A percentile compares a stretch with the other conserved stretches of the same genome.
Conservation (phyloP, 805 yeast genomes). For the Isabelozyma pseudorhagii region DNA sequence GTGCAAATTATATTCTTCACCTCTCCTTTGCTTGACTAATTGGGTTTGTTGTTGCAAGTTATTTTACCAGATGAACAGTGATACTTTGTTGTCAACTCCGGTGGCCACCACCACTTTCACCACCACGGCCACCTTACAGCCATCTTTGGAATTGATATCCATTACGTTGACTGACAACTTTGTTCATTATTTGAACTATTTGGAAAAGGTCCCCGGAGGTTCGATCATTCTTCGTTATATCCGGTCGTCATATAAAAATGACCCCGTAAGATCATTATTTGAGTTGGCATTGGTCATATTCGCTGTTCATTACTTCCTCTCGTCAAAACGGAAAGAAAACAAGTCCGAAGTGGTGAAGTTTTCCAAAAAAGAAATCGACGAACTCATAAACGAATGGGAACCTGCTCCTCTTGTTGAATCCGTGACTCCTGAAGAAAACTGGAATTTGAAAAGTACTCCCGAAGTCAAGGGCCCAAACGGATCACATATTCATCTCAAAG, state of each 20-base stretch:
- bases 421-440: slow-evolving; percentile 47
- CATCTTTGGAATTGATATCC: slow-evolving; percentile 34
- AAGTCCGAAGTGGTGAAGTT: slow-evolving; percentile 68
- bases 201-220: slow-evolving; percentile 54
- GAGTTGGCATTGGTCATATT: slow-evolving; percentile 75
- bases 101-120: slow-evolving; percentile 25
- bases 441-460: slow-evolving; percentile 67
- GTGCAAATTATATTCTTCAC: too few relatives aligned
- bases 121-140: slow-evolving; percentile 28
- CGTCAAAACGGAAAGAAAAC: slow-evolving; percentile 71
- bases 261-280: slow-evolving; percentile 83
- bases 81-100: slow-evolving; percentile 8
- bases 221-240: slow-evolving; percentile 64
- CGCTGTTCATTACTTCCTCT: slow-evolving; percentile 80
- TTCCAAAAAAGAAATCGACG: slow-evolving; percentile 66
- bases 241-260: slow-evolving; percentile 83
- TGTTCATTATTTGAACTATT: slow-evolving; percentile 30
- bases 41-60: too few relatives aligned
- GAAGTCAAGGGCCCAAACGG: slow-evolving; percentile 55
- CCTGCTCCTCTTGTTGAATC: slow-evolving; percentile 79
- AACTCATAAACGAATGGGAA: slow-evolving; percentile 84
- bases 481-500: slow-evolving; percentile 27
- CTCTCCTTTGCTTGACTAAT: too few relatives aligned
- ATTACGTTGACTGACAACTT: slow-evolving; percentile 31
- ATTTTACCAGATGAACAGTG: not conserved